Evolutionary conservation across 345 rosid genomes (phyloP).

Genomic region (Litchi chinensis): DNA sequence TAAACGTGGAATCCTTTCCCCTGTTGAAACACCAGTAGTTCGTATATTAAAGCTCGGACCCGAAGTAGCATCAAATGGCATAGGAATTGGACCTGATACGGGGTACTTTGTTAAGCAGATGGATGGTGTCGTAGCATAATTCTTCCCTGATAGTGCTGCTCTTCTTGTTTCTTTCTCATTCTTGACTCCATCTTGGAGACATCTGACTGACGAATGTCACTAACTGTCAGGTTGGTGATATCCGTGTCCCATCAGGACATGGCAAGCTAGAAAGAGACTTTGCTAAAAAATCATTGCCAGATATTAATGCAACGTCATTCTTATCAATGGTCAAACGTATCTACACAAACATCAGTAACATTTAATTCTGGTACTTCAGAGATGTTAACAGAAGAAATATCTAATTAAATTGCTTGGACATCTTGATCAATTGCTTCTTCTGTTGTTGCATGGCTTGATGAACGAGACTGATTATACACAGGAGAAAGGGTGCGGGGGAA

Average conservation of each 20-base stretch:
- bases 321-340: slow-evolving; percentile 36
- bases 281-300: slow-evolving; percentile 43
- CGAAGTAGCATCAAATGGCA: slow-evolving; percentile 59
- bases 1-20: slow-evolving; percentile 37
- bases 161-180: slow-evolving; percentile 55
- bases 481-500: slow-evolving; percentile 76
- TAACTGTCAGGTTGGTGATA: slow-evolving; percentile 32
- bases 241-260: slow-evolving; percentile 28
- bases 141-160: slow-evolving; percentile 18
- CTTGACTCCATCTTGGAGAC: slow-evolving; percentile 35
- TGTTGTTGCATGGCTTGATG: slow-evolving; percentile 56
- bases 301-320: slow-evolving; percentile 44
- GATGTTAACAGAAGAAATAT: slow-evolving; percentile 49
- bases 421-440: slow-evolving; percentile 58
- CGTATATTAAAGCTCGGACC: slow-evolving; percentile 45
- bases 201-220: slow-evolving; percentile 38
- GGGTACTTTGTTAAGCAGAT: slow-evolving; percentile 43
- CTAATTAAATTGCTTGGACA: slow-evolving; percentile 47
- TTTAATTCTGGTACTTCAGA: slow-evolving; percentile 50
- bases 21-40: slow-evolving; percentile 39
- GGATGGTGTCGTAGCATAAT: slow-evolving; percentile 12
- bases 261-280: slow-evolving; percentile 39
- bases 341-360: slow-evolving; percentile 43
- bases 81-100: slow-evolving; percentile 49
- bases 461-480: slow-evolving; percentile 73